Evolutionary conservation across 371 early-diverging fungal genomes (phyloP), one percentile per base, ranked within the genome.

Genomic region (Rhizopus delemar): DNA sequence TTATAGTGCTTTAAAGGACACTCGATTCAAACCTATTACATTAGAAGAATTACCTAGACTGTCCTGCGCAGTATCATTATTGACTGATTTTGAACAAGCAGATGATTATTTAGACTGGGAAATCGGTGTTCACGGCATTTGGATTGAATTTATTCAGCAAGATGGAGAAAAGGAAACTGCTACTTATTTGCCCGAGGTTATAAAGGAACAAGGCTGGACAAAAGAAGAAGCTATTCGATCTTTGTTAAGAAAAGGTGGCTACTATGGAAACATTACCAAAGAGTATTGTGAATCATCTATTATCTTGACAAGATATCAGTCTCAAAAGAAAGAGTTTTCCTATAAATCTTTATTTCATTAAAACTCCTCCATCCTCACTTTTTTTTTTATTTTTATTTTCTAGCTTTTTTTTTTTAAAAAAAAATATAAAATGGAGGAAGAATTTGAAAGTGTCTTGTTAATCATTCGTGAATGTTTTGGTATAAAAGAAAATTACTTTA

Each of bases 111-210:
- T 88, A 41, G 97, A 97, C 70, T 97, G 97, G 97, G 87, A 88
- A 71, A 67, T 94, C 38, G 97, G 97, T 11, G 73, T 57, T 8
- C 97, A 97, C 71, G 97, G 97, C 7, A 89, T 97, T 38, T 89
- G 93, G 89, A 92, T 96, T 33, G 91, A 91, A 63, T 97, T 94
- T 63, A 74, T 75, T 45, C 61, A 68, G 4, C 51, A 69, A 34
- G 61, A 79, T 32, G 86, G 88, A 3, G 59, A 70, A n/a, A 73
- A 73, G 50, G 70, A 70, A 28, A 88, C 91, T 2, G 92, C 95
- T 3, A 97, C 97, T 1, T 97, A 91, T 69, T 73, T 97, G 51
- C 97, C 97, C 1, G 95, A 97, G 60, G 90, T 97, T 8, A 78
- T 77, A 46, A 39, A 51, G 0, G 84, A 83, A 49, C 84, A 83